These are phyloP conservation scores for Colletotrichum echinochloae DNA, from an alignment of 2,329 filamentous ascomycete species.

Conservation along the genomic window DNA sequence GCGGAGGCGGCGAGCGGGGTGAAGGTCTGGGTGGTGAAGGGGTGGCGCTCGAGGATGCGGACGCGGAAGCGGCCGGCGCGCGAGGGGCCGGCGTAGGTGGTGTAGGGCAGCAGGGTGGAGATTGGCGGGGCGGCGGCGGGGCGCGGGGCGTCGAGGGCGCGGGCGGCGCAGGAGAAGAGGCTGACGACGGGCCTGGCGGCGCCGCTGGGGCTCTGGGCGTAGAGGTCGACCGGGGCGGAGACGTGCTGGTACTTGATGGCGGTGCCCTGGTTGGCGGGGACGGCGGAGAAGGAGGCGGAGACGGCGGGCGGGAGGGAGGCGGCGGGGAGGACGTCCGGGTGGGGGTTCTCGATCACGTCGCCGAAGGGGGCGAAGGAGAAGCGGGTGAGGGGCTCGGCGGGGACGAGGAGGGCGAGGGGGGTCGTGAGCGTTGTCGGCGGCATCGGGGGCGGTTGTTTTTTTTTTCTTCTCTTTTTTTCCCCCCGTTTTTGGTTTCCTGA, in stretches of 20 bases:
- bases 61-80: conserved; percentile 67
- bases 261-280: conserved; percentile 84
- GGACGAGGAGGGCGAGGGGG: conserved; percentile 55
- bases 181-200: conserved; percentile 77
- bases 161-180: conserved; percentile 87
- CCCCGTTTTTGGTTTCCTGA: not conserved
- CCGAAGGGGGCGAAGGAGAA: conserved; percentile 83
- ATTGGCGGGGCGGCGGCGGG: conserved; percentile 26
- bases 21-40: conserved; percentile 95
- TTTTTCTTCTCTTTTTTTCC: not conserved
- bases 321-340: conserved; percentile 65
- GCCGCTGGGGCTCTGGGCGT: conserved; percentile 72
- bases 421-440: conserved; percentile 26
- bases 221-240: conserved; percentile 78
- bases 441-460: conserved; percentile 9
- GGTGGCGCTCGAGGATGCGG: conserved; percentile 86
- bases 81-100: conserved; percentile 26
- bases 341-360: conserved; percentile 82
- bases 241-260: conserved; percentile 89
- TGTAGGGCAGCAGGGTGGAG: conserved; percentile 39
- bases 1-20: conserved; percentile 72
- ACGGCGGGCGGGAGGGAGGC: conserved; percentile 55
- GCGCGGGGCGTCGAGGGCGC: conserved; percentile 55
- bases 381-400: conserved; percentile 74
- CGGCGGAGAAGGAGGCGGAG: conserved; percentile 57